Evolutionary conservation across 2,329 filamentous ascomycete genomes (phyloP), one percentile per base, ranked within the genome.

Genomic region (Podosphaera aphanis): DNA sequence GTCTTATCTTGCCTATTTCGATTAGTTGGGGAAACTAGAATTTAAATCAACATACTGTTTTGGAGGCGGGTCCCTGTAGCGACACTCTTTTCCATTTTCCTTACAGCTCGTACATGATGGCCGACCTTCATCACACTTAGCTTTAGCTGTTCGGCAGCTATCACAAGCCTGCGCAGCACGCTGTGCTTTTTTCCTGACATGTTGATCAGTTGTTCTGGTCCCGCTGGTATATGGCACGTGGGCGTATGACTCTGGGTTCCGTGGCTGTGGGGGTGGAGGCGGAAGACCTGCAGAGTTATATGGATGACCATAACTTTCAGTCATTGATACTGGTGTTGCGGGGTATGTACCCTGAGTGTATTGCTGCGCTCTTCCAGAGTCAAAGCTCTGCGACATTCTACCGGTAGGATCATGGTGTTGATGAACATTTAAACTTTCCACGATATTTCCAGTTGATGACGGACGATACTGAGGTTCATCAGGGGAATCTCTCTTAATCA

Each of bases 61-160:
- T 15, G 84, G 84, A 19, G 84, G 81, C 5, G 90, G 80, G 57
- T 94, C 86, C 52, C 86, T 77, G 61, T 94, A 95, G 61, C 83
- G 78, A 65, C 83, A 98, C 45, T 77, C 70, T 27, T 84, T 70
- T 52, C 73, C 77, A 59, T 92, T 92, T 53, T 95, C 86, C 55
- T 79, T 80, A 60, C 90, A 98, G 55, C 79, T 83, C 58, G 84
- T 88, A 55, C 81, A 79, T 1, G 81, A 41, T 16, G 56, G 85
- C 52, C 80, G 77, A 10, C 77, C 77, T 65, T 93, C 85, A 55
- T 93, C 84, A 59, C 85, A 93, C 62, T 93, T 93, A 13, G 84
- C 84, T 62, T 93, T 93, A 35, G 88, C 71, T 49, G 81, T 73
- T 48, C 85, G 77, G 62, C 85, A 93, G 60, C 79, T 83, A 57